phyloP scores from a whole-genome alignment of 1,284 basidiomycete genomes.

The Malassezia globosa region DNA sequence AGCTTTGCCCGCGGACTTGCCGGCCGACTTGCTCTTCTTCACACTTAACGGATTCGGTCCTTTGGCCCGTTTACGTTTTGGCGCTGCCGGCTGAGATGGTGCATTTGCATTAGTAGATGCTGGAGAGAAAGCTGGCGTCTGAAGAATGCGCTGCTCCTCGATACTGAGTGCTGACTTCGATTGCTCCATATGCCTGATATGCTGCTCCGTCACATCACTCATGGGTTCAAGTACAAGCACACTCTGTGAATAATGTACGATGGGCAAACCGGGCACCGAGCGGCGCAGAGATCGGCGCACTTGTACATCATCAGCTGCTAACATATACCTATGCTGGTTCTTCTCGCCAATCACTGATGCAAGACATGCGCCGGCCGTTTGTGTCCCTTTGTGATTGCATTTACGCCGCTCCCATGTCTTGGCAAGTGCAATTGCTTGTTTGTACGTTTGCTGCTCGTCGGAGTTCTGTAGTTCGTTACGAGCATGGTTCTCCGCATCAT shows the following conservation, averaged over 20 bases:
- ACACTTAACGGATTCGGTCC: slow-evolving; percentile 84
- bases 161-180: slow-evolving; percentile 23
- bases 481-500: slow-evolving; percentile 24
- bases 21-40: slow-evolving; percentile 52
- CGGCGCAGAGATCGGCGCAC: slow-evolving; percentile 24
- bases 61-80: slow-evolving; percentile 62
- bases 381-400: slow-evolving; percentile 79
- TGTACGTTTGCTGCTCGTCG: slow-evolving; percentile 47
- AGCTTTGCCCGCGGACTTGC: background rate
- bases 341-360: slow-evolving; percentile 62
- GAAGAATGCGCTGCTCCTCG: slow-evolving; percentile 18
- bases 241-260: slow-evolving; percentile 40
- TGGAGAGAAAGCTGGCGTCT: background rate
- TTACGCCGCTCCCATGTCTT: slow-evolving; percentile 83
- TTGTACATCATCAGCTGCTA: slow-evolving; percentile 24
- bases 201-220: slow-evolving; percentile 28
- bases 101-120: background rate
- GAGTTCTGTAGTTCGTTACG: slow-evolving; percentile 47
- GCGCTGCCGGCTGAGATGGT: background rate
- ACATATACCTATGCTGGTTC: slow-evolving; percentile 43
- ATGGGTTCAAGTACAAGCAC: slow-evolving; percentile 45
- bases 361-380: slow-evolving; percentile 73
- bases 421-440: slow-evolving; percentile 4
- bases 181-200: slow-evolving; percentile 27
- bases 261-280: slow-evolving; percentile 26